Percentiles rank a stretch among this genome's conserved stretches.
These are phyloP conservation scores for Vitis hybrid DNA, from an alignment of 177 flowering plant genomes.

Conservation along the genomic window DNA sequence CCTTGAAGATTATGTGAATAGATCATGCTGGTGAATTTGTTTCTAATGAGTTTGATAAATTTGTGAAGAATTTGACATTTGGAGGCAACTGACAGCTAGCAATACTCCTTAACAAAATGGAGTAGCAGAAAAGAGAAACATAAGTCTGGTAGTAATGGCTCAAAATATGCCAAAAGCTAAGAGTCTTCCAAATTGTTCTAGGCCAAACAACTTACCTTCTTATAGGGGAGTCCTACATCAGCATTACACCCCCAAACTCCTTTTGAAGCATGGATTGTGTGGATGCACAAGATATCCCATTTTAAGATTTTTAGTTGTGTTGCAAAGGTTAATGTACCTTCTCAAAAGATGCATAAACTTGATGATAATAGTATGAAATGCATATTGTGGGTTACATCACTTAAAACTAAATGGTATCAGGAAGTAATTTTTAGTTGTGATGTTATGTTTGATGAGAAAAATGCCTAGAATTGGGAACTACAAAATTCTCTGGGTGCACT, in stretches of 20 bases:
- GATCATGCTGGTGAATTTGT: no score
- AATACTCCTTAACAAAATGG: slow-evolving; percentile 7
- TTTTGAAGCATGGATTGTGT: neutral
- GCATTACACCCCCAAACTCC: neutral
- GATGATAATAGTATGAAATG: neutral
- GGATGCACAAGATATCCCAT: neutral
- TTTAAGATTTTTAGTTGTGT: neutral
- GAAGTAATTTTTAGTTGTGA: no score
- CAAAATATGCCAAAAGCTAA: slow-evolving; percentile 1
- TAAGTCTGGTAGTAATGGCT: neutral
- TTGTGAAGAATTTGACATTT: neutral
- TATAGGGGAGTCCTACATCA: no score
- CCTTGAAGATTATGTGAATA: no score
- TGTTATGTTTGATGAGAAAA: no score
- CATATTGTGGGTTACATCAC: neutral
- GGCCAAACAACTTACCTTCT: neutral
- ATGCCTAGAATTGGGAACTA: no score
- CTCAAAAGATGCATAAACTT: neutral
- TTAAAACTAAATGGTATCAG: no score
- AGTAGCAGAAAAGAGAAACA: neutral
- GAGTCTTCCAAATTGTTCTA: neutral
- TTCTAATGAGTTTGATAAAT: neutral
- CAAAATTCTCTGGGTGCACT: no score
- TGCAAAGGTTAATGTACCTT: neutral
- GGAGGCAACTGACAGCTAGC: neutral